Percentiles rank a stretch among this genome's conserved stretches.
Evolutionary conservation across 1,284 basidiomycete species (phyloP).

Genomic region (Vanrija pseudolonga): DNA sequence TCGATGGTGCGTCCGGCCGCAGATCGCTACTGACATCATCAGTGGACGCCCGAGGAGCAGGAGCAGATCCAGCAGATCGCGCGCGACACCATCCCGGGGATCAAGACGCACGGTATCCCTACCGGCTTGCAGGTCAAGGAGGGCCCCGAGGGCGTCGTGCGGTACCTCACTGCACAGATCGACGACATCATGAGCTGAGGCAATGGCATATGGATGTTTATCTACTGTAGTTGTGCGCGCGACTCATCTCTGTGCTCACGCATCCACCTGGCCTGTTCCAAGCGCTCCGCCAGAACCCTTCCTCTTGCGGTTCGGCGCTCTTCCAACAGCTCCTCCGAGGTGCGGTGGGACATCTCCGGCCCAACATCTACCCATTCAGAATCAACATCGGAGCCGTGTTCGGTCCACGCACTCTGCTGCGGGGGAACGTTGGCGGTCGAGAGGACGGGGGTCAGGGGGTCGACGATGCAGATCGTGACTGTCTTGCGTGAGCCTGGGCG

Average conservation of each 20-base stretch:
- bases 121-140: slow-evolving; percentile 44
- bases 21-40: background rate
- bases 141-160: slow-evolving; percentile 42
- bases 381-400: too few relatives aligned
- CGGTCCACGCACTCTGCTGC: too few relatives aligned
- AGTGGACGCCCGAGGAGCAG: slow-evolving; percentile 49
- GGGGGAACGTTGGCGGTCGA: background rate
- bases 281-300: too few relatives aligned
- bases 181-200: slow-evolving; percentile 35
- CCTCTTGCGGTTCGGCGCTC: too few relatives aligned
- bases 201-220: too few relatives aligned
- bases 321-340: too few relatives aligned
- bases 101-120: slow-evolving; percentile 45
- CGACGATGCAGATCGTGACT: background rate
- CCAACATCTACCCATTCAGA: too few relatives aligned
- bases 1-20: slow-evolving; percentile 28
- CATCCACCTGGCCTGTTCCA: too few relatives aligned
- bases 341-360: too few relatives aligned
- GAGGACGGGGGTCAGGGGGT: background rate
- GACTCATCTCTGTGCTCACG: too few relatives aligned
- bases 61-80: slow-evolving; percentile 44
- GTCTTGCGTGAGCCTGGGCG: background rate
- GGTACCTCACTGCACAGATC: slow-evolving; percentile 42
- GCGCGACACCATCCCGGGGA: slow-evolving; percentile 41
- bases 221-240: too few relatives aligned